Conservation (phyloP, 305 asterid species). For the Fraxinus angustifolia region DNA sequence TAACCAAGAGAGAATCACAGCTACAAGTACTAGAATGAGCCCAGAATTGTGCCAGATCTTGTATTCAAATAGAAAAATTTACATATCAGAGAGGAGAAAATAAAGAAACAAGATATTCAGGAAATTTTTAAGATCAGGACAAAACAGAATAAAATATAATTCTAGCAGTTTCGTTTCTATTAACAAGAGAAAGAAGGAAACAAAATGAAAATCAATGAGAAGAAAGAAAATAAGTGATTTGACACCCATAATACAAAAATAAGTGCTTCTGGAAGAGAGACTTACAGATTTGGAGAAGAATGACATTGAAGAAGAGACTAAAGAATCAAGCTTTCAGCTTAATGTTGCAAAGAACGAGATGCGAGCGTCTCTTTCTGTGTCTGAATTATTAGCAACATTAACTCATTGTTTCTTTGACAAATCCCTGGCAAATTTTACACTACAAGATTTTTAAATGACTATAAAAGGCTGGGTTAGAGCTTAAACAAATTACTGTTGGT, state of each 20-base stretch:
- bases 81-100: background rate
- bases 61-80: background rate
- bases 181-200: background rate
- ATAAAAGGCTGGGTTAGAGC: background rate
- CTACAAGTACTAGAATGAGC: background rate
- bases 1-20: slow-evolving; percentile 5
- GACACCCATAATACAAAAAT: slow-evolving; percentile 13
- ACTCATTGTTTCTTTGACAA: slow-evolving; percentile 37
- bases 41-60: slow-evolving; percentile 6
- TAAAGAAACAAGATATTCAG: slow-evolving; percentile 19
- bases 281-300: slow-evolving; percentile 33
- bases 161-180: slow-evolving; percentile 4
- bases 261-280: slow-evolving; percentile 15
- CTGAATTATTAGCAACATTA: slow-evolving; percentile 3
- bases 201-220: background rate
- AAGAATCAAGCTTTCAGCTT: background rate
- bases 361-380: background rate
- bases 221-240: background rate
- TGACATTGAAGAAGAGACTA: background rate
- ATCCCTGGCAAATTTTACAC: slow-evolving; percentile 29
- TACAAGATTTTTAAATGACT: background rate
- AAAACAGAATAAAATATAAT: slow-evolving; percentile 13
- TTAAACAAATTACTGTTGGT: slow-evolving; percentile 19
- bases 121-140: slow-evolving; percentile 29
- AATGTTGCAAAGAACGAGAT: background rate